phyloP scores from a whole-genome alignment of 371 early-diverging fungal species.

The Batrachochytrium dendrobatidis region DNA sequence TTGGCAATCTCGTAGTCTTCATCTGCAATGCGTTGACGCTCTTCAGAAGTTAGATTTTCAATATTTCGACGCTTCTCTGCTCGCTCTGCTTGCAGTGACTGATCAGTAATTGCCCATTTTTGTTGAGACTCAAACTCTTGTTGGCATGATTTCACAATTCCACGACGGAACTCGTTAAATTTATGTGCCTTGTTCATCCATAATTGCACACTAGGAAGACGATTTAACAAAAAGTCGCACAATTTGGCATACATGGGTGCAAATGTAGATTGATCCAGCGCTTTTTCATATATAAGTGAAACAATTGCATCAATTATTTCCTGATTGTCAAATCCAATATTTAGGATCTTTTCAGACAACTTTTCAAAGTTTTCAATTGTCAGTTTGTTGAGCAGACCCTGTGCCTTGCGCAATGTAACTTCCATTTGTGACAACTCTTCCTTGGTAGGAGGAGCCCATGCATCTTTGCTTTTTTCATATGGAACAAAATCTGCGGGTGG shows the following conservation, averaged over 20 bases:
- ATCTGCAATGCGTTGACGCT: constrained; percentile 46
- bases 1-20: constrained; percentile 81
- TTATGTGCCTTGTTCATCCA: constrained; percentile 34
- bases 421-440: background rate
- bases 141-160: constrained; percentile 86
- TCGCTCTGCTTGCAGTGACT: constrained; percentile 20
- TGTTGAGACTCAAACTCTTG: constrained; percentile 60
- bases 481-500: background rate
- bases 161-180: constrained; percentile 73
- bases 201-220: constrained; percentile 32
- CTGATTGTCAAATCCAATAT: background rate
- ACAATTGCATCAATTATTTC: constrained; percentile 53
- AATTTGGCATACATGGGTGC: constrained; percentile 83
- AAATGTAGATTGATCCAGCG: constrained; percentile 88
- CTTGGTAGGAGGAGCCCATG: background rate
- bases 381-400: background rate
- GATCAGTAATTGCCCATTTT: constrained; percentile 35
- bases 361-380: background rate
- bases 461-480: background rate
- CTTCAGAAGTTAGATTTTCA: constrained; percentile 33
- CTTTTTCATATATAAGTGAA: constrained; percentile 84
- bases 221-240: constrained; percentile 52
- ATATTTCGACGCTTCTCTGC: constrained; percentile 20
- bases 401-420: too few species aligned
- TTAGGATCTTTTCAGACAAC: background rate